Base-by-base conservation (phyloP, 2,329 filamentous ascomycete species). In the Phialophora verrucosa region DNA sequence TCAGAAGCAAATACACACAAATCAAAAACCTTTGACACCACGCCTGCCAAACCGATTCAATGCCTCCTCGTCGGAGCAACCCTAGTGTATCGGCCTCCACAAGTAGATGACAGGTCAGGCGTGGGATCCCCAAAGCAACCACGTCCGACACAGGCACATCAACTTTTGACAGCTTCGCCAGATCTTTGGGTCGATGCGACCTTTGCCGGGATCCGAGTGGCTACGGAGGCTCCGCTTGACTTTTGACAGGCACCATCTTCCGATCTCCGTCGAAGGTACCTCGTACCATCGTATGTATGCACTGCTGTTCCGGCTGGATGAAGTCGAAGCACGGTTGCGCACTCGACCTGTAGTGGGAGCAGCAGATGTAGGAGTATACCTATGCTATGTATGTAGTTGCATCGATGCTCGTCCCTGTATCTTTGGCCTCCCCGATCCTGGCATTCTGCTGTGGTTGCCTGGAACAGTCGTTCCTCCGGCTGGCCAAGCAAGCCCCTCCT, bases 121-220 rank as follows among this genome's bases (percentile, higher is more conserved):
- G 31, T 62, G 60, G 62, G 59, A 32, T 58, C 64, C 44, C 20
- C 31, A 62, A 54, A 44, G 58, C 61, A 63, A 51, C 59, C 49
- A 51, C 23, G 59, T 65, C 64, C 35, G 59, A 62, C 63, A 65
- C 47, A 51, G 31, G 58, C 38, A 44, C 38, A 57, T 60, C 23
- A n/a, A 31, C 31, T 5, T 17, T 47, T 67, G 65, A 42, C 59
- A 65, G 54, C 64, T 69, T 62, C 31, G 47, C 62, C 65, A 65
- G 65, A 67, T 67, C 65, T 67, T 54, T 67, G 68, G 62, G 59
- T 57, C 62, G 61, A 62, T 67, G 68, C 51, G 50, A 54, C 17
- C n/a, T 23, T 60, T 62, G 68, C 61, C 58, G 64, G 58, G 32
- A 68, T 64, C 68, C 68, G 68, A 70, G 65, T 70, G 68, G 59